These are phyloP conservation scores for Penicillium decumbens DNA, from an alignment of 2,329 filamentous ascomycete species.

Conservation along the genomic window DNA sequence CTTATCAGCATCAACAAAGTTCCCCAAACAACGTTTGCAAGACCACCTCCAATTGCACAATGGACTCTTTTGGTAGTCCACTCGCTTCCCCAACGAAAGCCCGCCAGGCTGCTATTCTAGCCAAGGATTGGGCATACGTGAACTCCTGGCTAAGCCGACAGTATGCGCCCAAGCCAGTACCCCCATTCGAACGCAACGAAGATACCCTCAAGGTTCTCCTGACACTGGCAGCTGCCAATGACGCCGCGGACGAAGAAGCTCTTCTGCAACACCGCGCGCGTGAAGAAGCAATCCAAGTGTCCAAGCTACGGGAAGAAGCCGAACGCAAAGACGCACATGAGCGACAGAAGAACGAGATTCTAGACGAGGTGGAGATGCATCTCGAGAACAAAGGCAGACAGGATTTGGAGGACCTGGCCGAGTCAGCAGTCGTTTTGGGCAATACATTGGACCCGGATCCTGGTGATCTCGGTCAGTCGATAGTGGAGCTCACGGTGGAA, in stretches of 20 bases:
- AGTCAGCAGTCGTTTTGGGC: slow-evolving; percentile 49
- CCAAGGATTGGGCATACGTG: slow-evolving; percentile 87
- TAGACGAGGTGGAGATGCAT: slow-evolving; percentile 52
- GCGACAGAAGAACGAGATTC: slow-evolving; percentile 40
- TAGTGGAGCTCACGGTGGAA: slow-evolving; percentile 55
- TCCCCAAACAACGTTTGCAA: slow-evolving; percentile 1
- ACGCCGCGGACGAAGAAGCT: slow-evolving; percentile 54
- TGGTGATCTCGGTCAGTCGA: slow-evolving; percentile 48
- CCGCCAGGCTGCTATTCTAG: slow-evolving; percentile 71
- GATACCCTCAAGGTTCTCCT: slow-evolving; percentile 74
- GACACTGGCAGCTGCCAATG: slow-evolving; percentile 69
- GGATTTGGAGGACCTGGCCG: slow-evolving; percentile 57
- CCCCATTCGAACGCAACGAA: slow-evolving; percentile 78
- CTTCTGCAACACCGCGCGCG: slow-evolving; percentile 34
- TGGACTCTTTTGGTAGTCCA: slow-evolving; percentile 34
- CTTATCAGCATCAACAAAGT: slow-evolving; percentile 16
- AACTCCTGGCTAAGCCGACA: slow-evolving; percentile 75
- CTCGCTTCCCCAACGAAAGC: slow-evolving; percentile 60
- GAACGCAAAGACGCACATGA: slow-evolving; percentile 24
- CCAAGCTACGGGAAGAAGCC: slow-evolving; percentile 28
- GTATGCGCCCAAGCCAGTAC: slow-evolving; percentile 60
- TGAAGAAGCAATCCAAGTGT: slow-evolving; percentile 33
- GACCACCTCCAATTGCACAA: background rate
- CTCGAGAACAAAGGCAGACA: slow-evolving; percentile 52
- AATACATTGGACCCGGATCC: slow-evolving; percentile 47